Evolutionary conservation across 306 rosid genomes (phyloP).

Genomic region (Fagus crenata): DNA sequence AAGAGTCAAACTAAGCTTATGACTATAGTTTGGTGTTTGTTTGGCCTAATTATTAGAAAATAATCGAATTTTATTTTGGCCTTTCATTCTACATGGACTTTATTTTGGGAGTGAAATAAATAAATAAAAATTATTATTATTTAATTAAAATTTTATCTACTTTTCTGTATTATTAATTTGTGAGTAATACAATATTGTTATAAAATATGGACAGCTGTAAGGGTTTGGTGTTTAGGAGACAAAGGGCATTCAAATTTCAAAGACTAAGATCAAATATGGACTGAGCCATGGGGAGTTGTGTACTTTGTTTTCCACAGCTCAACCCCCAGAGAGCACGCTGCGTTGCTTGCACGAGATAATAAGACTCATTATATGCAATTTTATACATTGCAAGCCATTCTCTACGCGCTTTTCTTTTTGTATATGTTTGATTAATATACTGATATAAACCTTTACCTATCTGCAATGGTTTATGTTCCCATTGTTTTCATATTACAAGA

Average conservation of each 20-base stretch:
- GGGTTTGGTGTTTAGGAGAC: slow-evolving; percentile 60
- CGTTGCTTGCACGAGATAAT: slow-evolving; percentile 47
- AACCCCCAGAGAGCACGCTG: slow-evolving; percentile 53
- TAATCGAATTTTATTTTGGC: slow-evolving; percentile 16
- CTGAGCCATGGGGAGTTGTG: slow-evolving; percentile 42
- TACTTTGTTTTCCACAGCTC: slow-evolving; percentile 37
- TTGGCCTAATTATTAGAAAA: slow-evolving; percentile 41
- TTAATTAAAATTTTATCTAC: slow-evolving; percentile 10
- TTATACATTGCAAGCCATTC: slow-evolving; percentile 10
- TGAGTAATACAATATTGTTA: slow-evolving; percentile 10
- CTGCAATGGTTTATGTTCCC: too few relatives aligned
- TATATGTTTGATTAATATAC: too few relatives aligned
- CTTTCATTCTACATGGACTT: slow-evolving; percentile 14
- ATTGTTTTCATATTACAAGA: too few relatives aligned
- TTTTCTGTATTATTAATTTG: background rate
- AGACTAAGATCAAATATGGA: slow-evolving; percentile 14
- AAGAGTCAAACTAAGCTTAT: slow-evolving; percentile 48
- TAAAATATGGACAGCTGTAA: slow-evolving; percentile 56
- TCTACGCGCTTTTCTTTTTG: slow-evolving; percentile 23
- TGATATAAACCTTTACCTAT: too few relatives aligned
- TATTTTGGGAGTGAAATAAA: slow-evolving; percentile 16
- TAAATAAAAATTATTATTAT: slow-evolving; percentile 3
- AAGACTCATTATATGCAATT: background rate
- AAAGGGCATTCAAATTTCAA: slow-evolving; percentile 48
- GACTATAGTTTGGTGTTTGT: slow-evolving; percentile 42